Base-by-base conservation (phyloP, 345 rosid genomes). In the Excoecaria cochinchinensis region DNA sequence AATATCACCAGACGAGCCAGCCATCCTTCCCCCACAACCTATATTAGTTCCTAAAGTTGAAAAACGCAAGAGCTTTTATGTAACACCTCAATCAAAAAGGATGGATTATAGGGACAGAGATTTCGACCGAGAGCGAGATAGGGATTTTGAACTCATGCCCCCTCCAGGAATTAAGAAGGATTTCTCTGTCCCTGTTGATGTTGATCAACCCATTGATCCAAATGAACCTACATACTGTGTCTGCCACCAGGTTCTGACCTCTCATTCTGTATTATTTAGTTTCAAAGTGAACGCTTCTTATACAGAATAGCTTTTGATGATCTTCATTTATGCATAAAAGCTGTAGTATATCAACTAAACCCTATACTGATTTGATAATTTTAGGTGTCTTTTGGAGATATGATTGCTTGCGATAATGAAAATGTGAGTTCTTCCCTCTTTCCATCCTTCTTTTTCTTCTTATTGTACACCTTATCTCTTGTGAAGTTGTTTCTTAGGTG, bases 331-430 rank as follows among this genome's bases (percentile, higher is more conserved):
- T 39, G 52, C 13, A 46, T 55, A 46, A 44, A 78, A 61, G 21
- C 57, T 78, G 36, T 66, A 44, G 19, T 48, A 22, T 40, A 55
- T 62, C 31, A n/a, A 58, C 72, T 74, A 69, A 78, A 47, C 47
- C 58, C 14, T 56, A 69, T 75, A 51, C 51, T 73, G 52, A 6
- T 67, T 16, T 60, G 76, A 67, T 73, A 58, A 38, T 12, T 76
- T 82, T 83, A 95, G 97, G 98, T 93, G 71, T 95, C 99, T 9
- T 95, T 90, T 75, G 98, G 99, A 83, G 98, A 95, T 85, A 95
- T 95, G 99, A 93, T 95, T 78, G 98, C 99, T 44, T 95, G 99
- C 74, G 99, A 95, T 80, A 95, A 95, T 71, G 98, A 93, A 87
- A 91, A 89, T 55, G 99, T 93, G 79, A 91, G 97, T 80, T 50